A percentile compares a stretch with the other conserved stretches of the same genome.
Evolutionary conservation across 768 basidiomycete genomes (phyloP).

Genomic region (Phylloporus rhodoxanthus): DNA sequence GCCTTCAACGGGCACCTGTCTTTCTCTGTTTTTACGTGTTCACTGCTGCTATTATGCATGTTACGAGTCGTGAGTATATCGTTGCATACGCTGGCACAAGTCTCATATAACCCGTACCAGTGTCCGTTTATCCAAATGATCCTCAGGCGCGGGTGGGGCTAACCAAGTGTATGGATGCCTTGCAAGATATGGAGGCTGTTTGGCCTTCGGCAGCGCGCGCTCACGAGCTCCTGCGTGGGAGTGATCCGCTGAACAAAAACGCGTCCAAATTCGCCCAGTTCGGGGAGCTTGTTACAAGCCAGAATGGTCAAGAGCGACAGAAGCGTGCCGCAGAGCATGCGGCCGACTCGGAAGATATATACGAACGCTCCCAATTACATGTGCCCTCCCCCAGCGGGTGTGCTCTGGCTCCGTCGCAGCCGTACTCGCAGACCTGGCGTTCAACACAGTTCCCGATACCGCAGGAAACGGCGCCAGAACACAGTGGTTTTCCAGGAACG

Average conservation of each 20-base stretch:
- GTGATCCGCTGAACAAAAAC: slow-evolving; percentile 34
- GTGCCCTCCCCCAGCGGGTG: slow-evolving; percentile 1
- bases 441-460: slow-evolving; percentile 20
- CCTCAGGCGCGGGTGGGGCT: slow-evolving; percentile 65
- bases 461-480: slow-evolving; percentile 7
- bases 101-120: slow-evolving; percentile 31
- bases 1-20: slow-evolving; percentile 55
- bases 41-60: slow-evolving; percentile 75
- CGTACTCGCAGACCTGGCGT: slow-evolving; percentile 28
- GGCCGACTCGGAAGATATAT: slow-evolving; percentile 34
- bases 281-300: slow-evolving; percentile 11
- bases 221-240: slow-evolving; percentile 63
- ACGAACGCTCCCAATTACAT: slow-evolving; percentile 21
- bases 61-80: slow-evolving; percentile 53
- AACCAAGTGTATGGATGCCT: slow-evolving; percentile 58
- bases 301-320: slow-evolving; percentile 31
- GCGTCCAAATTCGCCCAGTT: neutral
- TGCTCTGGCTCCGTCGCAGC: slow-evolving; percentile 8
- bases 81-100: neutral
- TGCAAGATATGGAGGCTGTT: slow-evolving; percentile 57
- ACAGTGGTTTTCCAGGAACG: slow-evolving; percentile 8
- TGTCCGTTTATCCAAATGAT: slow-evolving; percentile 58
- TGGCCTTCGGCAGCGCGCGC: slow-evolving; percentile 79
- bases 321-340: slow-evolving; percentile 60
- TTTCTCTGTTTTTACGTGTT: slow-evolving; percentile 78